A percentile compares a stretch with the other conserved stretches of the same genome.
Conservation (phyloP, 306 rosid genomes). For the Ziziphus jujuba region DNA sequence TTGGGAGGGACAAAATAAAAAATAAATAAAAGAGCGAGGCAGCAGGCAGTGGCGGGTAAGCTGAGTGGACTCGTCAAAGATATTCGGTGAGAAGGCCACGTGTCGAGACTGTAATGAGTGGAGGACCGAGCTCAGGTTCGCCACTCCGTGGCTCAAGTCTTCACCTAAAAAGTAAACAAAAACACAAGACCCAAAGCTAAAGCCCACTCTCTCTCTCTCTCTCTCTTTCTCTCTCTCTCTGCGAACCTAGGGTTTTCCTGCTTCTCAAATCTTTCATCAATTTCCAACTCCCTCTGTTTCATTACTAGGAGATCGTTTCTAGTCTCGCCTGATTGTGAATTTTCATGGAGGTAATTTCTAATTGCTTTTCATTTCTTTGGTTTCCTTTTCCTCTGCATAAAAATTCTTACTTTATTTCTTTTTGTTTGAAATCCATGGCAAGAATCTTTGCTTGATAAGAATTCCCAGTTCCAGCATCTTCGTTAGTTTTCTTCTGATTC, state of each 20-base stretch:
- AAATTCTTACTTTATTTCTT: not conserved
- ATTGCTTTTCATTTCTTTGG: not conserved
- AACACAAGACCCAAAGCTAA: not conserved
- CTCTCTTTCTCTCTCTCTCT: not conserved
- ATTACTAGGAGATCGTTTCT: slow-evolving; percentile 5
- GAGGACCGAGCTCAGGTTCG: slow-evolving; percentile 32
- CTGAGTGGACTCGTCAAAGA: slow-evolving; percentile 26
- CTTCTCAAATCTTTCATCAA: not conserved
- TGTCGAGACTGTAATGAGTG: slow-evolving; percentile 24
- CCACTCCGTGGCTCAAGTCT: slow-evolving; percentile 14
- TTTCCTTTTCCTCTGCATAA: not conserved
- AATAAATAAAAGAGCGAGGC: not conserved
- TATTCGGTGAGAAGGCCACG: slow-evolving; percentile 42
- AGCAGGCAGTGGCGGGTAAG: slow-evolving; percentile 1
- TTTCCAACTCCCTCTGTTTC: not conserved
- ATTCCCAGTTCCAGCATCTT: too few species aligned
- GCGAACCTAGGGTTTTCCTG: slow-evolving; percentile 28
- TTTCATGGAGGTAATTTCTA: slow-evolving; percentile 32
- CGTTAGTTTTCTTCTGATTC: too few species aligned
- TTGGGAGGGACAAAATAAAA: too few species aligned
- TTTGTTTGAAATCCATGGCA: not conserved
- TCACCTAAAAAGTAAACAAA: not conserved
- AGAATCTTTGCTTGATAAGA: not conserved
- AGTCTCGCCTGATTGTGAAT: not conserved
- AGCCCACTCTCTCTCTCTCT: slow-evolving; percentile 8